These are phyloP conservation scores for Aquilaria yunnanensis DNA, from an alignment of 345 rosid genomes.

Conservation along the genomic window DNA sequence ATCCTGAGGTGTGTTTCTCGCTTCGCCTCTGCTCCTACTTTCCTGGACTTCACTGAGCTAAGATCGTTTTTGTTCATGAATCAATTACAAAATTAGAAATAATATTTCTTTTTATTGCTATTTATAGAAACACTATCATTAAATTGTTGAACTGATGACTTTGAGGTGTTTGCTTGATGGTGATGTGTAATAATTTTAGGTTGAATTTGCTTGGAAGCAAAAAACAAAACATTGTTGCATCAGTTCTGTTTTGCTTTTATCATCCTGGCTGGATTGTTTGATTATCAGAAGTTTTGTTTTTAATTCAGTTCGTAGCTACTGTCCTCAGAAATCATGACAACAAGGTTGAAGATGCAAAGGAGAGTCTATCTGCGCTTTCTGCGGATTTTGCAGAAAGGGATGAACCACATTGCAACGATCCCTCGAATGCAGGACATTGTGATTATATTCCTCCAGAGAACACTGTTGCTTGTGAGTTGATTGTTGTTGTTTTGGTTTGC, in stretches of 20 bases:
- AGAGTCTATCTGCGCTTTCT: constrained; percentile 25
- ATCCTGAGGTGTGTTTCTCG: constrained; percentile 46
- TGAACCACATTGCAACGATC: constrained; percentile 11
- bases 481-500: not conserved
- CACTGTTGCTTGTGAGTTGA: constrained; percentile 16
- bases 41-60: not conserved
- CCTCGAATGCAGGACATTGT: constrained; percentile 15
- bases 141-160: not conserved
- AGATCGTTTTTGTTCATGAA: too few species aligned
- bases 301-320: constrained; percentile 24
- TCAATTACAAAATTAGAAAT: too few species aligned
- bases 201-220: not conserved
- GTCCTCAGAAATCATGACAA: constrained; percentile 29
- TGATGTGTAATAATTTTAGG: not conserved
- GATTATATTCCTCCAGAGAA: constrained; percentile 7
- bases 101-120: too few species aligned
- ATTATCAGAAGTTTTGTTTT: constrained; percentile 4
- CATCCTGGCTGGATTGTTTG: not conserved
- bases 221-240: not conserved
- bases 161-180: not conserved
- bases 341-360: constrained; percentile 39
- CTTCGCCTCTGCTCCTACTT: not conserved
- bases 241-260: not conserved
- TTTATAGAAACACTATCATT: too few species aligned
- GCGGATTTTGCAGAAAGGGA: constrained; percentile 12